Evolutionary conservation across 2,329 filamentous ascomycete species (phyloP).

Genomic region (Trichophyton verrucosum): DNA sequence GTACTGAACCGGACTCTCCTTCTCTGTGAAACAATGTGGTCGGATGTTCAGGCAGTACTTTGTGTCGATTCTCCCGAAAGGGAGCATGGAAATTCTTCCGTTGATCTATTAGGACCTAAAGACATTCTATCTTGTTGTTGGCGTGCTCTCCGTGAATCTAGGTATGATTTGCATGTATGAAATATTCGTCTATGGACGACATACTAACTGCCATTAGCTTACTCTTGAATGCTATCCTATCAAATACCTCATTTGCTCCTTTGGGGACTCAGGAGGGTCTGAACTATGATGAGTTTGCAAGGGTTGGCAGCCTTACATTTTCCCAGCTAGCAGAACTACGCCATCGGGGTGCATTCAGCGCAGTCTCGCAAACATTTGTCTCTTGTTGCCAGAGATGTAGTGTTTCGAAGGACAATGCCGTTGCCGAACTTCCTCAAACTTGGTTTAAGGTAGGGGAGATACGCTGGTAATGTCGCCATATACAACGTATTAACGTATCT

Average conservation of each 20-base stretch:
- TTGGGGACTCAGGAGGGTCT: conserved; percentile 33
- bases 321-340: conserved; percentile 69
- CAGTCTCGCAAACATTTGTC: conserved; percentile 77
- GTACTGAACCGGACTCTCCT: conserved; percentile 41
- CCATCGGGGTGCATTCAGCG: conserved; percentile 86
- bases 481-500: conserved; percentile 13
- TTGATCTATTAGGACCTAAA: conserved; percentile 65
- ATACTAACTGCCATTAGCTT: conserved; percentile 42
- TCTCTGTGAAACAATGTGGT: conserved; percentile 62
- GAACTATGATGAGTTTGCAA: conserved; percentile 47
- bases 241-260: conserved; percentile 41
- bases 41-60: conserved; percentile 59
- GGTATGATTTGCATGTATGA: conserved; percentile 39
- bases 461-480: conserved; percentile 1
- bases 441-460: conserved; percentile 56
- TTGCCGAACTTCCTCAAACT: conserved; percentile 41
- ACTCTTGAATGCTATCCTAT: conserved; percentile 52
- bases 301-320: conserved; percentile 63
- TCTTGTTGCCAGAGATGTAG: conserved; percentile 60
- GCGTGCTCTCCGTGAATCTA: conserved; percentile 86
- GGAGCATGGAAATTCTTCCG: conserved; percentile 50
- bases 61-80: conserved; percentile 95
- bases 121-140: conserved; percentile 91
- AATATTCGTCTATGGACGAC: background rate
- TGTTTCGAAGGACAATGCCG: conserved; percentile 36